Percentiles rank a stretch among this genome's conserved stretches.
These are phyloP conservation scores for Psilocybe azurescens DNA, from an alignment of 768 basidiomycete species.

Conservation along the genomic window DNA sequence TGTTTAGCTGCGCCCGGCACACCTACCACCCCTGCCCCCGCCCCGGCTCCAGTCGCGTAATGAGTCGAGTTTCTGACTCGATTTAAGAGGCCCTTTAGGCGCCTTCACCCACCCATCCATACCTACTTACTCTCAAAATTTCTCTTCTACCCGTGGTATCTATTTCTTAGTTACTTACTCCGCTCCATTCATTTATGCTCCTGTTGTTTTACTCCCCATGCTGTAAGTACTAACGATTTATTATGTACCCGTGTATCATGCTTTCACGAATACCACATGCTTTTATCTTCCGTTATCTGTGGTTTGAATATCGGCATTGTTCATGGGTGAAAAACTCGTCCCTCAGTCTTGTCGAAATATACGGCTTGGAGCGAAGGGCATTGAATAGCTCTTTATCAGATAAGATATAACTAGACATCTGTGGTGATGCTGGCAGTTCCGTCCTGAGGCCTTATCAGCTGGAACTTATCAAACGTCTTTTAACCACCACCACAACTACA, in stretches of 20 bases:
- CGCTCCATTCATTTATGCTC: constrained; percentile 14
- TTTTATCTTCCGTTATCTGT: background rate
- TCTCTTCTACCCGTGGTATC: constrained; percentile 1
- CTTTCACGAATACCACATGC: constrained; percentile 8
- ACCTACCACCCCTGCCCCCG: constrained; percentile 20
- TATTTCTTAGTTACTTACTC: constrained; percentile 14
- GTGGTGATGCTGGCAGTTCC: background rate
- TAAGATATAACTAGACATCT: background rate
- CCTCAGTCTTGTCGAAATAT: too few species aligned
- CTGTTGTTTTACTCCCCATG: constrained; percentile 14
- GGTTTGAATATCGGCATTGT: background rate
- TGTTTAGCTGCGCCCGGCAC: constrained; percentile 19
- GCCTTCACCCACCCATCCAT: background rate
- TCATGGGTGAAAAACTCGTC: too few species aligned
- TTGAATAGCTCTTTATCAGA: background rate
- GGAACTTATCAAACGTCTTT: too few species aligned
- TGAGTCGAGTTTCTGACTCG: constrained; percentile 2
- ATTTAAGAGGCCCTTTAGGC: background rate
- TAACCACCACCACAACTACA: too few species aligned
- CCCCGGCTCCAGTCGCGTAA: constrained; percentile 24
- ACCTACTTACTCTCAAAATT: background rate
- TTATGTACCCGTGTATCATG: constrained; percentile 21
- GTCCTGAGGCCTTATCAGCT: too few species aligned
- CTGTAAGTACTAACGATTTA: constrained; percentile 23
- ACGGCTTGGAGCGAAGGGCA: background rate